Percentiles rank a stretch among this genome's conserved stretches.
phyloP scores from a whole-genome alignment of 2,329 filamentous ascomycete genomes.

The Xenosphaeropsis pyriputrescens region DNA sequence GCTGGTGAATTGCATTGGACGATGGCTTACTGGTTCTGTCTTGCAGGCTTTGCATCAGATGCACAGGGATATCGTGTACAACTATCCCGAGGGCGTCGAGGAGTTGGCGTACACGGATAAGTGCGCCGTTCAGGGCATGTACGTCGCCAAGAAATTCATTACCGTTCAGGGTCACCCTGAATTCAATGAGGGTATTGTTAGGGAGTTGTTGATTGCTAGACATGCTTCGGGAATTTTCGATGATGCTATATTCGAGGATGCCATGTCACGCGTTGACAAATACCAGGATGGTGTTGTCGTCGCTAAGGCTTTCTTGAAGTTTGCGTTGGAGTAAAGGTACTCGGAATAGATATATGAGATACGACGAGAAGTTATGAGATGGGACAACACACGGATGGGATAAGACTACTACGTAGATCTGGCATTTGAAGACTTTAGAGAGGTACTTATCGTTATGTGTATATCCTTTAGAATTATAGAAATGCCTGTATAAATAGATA shows the following conservation, averaged over 20 bases:
- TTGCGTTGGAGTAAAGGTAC: slow-evolving; percentile 42
- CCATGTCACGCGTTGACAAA: slow-evolving; percentile 46
- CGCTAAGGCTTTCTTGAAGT: slow-evolving; percentile 59
- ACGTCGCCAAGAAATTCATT: slow-evolving; percentile 49
- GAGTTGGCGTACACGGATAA: slow-evolving; percentile 47
- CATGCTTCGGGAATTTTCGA: slow-evolving; percentile 53
- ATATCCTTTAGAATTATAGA: too few species aligned
- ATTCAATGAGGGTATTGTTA: slow-evolving; percentile 58
- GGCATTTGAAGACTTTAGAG: too few species aligned
- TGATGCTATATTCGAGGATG: slow-evolving; percentile 54
- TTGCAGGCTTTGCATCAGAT: slow-evolving; percentile 63
- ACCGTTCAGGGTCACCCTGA: slow-evolving; percentile 82
- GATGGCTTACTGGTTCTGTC: too few species aligned
- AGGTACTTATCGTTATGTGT: too few species aligned
- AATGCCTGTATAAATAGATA: too few species aligned
- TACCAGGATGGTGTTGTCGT: slow-evolving; percentile 71
- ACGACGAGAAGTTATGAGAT: too few species aligned
- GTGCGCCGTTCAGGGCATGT: slow-evolving; percentile 72
- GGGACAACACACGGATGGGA: too few species aligned
- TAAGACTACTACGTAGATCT: too few species aligned
- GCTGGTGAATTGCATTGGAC: too few species aligned
- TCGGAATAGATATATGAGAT: too few species aligned
- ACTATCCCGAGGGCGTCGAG: slow-evolving; percentile 45
- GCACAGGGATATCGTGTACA: slow-evolving; percentile 65
- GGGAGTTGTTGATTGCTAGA: slow-evolving; percentile 49